These are phyloP conservation scores for Austroboletus eburneus DNA, from an alignment of 768 basidiomycete genomes.

Conservation along the genomic window DNA sequence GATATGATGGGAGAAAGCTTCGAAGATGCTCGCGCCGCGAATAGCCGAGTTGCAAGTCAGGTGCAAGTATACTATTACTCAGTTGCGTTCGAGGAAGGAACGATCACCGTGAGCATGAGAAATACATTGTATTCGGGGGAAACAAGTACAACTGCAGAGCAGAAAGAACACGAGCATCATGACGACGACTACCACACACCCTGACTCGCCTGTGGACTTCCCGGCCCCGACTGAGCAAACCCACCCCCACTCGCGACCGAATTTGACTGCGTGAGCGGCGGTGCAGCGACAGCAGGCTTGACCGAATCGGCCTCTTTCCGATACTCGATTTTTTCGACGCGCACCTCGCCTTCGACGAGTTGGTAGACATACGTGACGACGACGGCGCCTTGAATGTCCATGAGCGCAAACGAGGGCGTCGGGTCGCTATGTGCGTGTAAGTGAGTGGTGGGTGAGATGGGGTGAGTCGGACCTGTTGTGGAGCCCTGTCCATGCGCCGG, in stretches of 20 bases:
- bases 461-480: constrained; percentile 2
- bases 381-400: constrained; percentile 97
- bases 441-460: constrained; percentile 1
- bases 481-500: constrained; percentile 85
- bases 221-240: constrained; percentile 18
- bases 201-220: constrained; percentile 25
- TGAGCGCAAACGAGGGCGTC: constrained; percentile 91
- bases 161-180: neutral
- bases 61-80: too few species aligned
- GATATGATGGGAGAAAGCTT: too few species aligned
- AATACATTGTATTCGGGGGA: too few species aligned
- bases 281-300: constrained; percentile 23
- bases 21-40: too few species aligned
- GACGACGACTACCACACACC: constrained; percentile 24
- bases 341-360: constrained; percentile 87
- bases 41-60: too few species aligned
- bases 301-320: constrained; percentile 53
- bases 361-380: constrained; percentile 98
- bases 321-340: constrained; percentile 90
- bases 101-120: too few species aligned
- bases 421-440: constrained; percentile 52
- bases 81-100: too few species aligned
- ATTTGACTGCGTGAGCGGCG: constrained; percentile 30
- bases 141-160: too few species aligned
- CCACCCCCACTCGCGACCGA: constrained; percentile 17